These are phyloP conservation scores for Cymbopogon citratus DNA, from an alignment of 176 grass and related monocot genomes.

Conservation along the genomic window DNA sequence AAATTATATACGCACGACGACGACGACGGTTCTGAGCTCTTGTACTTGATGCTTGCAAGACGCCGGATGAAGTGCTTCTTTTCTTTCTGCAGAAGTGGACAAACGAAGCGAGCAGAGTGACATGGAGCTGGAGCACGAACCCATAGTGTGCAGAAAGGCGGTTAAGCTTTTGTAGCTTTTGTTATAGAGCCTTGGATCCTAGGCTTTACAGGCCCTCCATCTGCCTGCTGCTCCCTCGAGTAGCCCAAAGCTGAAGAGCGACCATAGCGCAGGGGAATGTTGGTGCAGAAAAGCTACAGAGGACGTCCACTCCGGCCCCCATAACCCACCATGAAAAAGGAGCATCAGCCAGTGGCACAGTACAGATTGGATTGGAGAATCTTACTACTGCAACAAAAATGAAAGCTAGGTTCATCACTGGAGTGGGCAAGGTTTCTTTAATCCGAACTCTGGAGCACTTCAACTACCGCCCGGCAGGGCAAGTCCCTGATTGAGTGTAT, in stretches of 20 bases:
- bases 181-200: not conserved
- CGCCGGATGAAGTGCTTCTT: not conserved
- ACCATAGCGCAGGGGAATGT: conserved; percentile 13
- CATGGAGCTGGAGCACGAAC: conserved; percentile 3
- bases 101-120: not conserved
- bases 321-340: not conserved
- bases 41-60: not conserved
- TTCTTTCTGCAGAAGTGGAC: not conserved
- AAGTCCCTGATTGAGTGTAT: not conserved
- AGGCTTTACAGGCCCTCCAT: conserved; percentile 32
- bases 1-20: not conserved
- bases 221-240: not conserved
- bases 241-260: not conserved
- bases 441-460: conserved; percentile 4
- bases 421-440: conserved; percentile 25
- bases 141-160: conserved; percentile 15
- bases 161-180: not conserved
- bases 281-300: conserved; percentile 24
- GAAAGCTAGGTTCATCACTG: not conserved
- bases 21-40: not conserved
- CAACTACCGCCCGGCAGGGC: conserved; percentile 16
- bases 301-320: not conserved
- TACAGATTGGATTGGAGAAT: conserved; percentile 8
- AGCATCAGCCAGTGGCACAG: not conserved
- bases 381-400: conserved; percentile 8